Percentiles rank a stretch among this genome's conserved stretches.
phyloP scores from a whole-genome alignment of 139 green algal genomes.

The Edaphochlamys debaryana region DNA sequence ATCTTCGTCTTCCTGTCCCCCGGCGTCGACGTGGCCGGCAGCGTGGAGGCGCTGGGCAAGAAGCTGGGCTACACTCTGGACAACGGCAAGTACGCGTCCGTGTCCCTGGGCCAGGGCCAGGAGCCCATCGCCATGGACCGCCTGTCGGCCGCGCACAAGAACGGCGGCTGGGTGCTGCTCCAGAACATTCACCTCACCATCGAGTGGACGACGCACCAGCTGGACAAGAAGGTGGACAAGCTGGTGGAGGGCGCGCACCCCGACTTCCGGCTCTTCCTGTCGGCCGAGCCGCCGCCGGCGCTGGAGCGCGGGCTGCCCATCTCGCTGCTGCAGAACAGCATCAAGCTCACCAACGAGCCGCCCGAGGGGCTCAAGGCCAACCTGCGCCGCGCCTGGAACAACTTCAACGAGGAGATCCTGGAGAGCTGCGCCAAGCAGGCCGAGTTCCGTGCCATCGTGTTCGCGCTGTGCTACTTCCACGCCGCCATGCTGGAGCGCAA shows the following conservation, averaged over 20 bases:
- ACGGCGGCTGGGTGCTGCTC: slow-evolving; percentile 95
- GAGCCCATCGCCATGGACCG: slow-evolving; percentile 89
- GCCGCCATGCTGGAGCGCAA: slow-evolving; percentile 90
- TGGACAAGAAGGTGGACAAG: slow-evolving; percentile 90
- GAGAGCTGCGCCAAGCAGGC: slow-evolving; percentile 87
- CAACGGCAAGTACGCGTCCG: slow-evolving; percentile 76
- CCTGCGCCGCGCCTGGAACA: slow-evolving; percentile 80
- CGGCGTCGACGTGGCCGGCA: slow-evolving; percentile 78
- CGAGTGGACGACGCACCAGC: slow-evolving; percentile 85
- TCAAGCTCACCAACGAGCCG: slow-evolving; percentile 96
- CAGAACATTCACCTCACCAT: slow-evolving; percentile 85
- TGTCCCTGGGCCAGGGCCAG: slow-evolving; percentile 91
- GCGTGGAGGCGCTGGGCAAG: slow-evolving; percentile 82
- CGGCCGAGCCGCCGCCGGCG: slow-evolving; percentile 85
- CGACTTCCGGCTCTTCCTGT: slow-evolving; percentile 94
- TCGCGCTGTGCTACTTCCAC: slow-evolving; percentile 95
- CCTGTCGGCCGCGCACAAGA: slow-evolving; percentile 82
- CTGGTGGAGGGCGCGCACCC: slow-evolving; percentile 84
- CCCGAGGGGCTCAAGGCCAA: slow-evolving; percentile 87
- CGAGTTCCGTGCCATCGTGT: slow-evolving; percentile 89
- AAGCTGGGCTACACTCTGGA: slow-evolving; percentile 84
- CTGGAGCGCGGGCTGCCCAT: slow-evolving; percentile 88
- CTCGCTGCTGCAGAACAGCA: slow-evolving; percentile 88
- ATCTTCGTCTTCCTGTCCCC: slow-evolving; percentile 94
- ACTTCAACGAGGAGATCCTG: slow-evolving; percentile 89